Percentiles rank a stretch among this genome's conserved stretches.
phyloP scores from a whole-genome alignment of 1,284 basidiomycete genomes.

The Polyporus tsugae region DNA sequence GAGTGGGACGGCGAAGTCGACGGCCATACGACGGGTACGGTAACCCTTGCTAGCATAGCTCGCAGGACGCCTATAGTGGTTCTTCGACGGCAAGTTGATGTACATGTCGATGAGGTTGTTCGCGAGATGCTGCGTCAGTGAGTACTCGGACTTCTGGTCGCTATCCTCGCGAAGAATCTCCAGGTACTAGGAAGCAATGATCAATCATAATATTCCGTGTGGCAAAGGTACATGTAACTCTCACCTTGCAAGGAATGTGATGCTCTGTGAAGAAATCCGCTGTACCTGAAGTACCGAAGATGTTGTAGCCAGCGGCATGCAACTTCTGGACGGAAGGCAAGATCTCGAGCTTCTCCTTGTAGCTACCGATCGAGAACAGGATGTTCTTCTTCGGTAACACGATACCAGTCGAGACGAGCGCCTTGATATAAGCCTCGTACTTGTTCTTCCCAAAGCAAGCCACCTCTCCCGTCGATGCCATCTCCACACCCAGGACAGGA shows the following conservation, averaged over 20 bases:
- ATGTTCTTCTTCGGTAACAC: constrained; percentile 96
- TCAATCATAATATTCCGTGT: not conserved
- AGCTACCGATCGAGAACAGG: constrained; percentile 93
- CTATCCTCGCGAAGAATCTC: constrained; percentile 86
- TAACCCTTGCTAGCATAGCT: constrained; percentile 98
- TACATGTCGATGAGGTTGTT: constrained; percentile 99
- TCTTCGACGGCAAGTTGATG: constrained; percentile 99
- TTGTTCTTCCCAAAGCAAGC: constrained; percentile 98
- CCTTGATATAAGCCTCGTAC: constrained; percentile 98
- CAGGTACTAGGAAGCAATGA: constrained; percentile 64
- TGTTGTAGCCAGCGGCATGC: constrained; percentile 93
- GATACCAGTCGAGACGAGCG: constrained; percentile 95
- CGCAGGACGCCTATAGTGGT: constrained; percentile 96
- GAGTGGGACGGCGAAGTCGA: constrained; percentile 96
- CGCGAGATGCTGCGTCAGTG: constrained; percentile 92
- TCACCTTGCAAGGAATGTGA: constrained; percentile 84
- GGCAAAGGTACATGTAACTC: constrained; percentile 23
- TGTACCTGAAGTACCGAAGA: constrained; percentile 97
- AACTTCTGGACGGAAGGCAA: constrained; percentile 97
- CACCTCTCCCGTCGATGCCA: constrained; percentile 99
- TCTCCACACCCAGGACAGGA: constrained; percentile 98
- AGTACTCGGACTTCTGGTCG: constrained; percentile 94
- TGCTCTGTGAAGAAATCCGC: constrained; percentile 95
- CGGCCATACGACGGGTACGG: constrained; percentile 97
- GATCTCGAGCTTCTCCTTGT: constrained; percentile 97